Base-by-base conservation (phyloP, 1,284 basidiomycete species). In the Marasmius fiardii region DNA sequence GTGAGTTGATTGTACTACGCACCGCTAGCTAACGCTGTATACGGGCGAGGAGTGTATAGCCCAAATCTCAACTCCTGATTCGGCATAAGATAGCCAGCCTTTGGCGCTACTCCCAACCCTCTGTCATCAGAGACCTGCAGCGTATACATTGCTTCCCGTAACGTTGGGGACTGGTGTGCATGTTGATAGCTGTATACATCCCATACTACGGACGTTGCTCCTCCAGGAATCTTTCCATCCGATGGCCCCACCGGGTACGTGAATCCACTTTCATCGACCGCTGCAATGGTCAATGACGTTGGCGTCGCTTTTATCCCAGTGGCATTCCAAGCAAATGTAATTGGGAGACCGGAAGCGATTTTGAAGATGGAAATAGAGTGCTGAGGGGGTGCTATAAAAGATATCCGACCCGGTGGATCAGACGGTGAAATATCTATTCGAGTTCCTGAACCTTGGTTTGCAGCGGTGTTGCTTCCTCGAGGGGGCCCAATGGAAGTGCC, bases 271-370 rank as follows among this genome's bases (percentile, higher is more conserved):
- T 86, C 85, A 68, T 90, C 90, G 44, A 87, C 79, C 21, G 94
- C 95, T 48, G 84, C 81, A 59, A 96, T 77, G 10, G 95, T 96
- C 60, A 97, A 77, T 57, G 77, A 74, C 1, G 82, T 80, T 0
- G 93, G 93, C 0, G 79, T 81, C 35, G 79, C 80, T 59, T 85
- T 74, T 23, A 95, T 74, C 59, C 78, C 78, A 20, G 90, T 92
- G 63, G 92, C 82, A 69, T 93, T 95, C 94, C 94, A 97, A 16
- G 81, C 92, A 71, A 96, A 93, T 20, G 93, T 96, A 66, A 96
- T 81, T 56, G 77, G 77, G 65, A 92, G 81, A 47, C 78, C 77
- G 0, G 75, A 71, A 0, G 90, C 91, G 64, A 98, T 90, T 79
- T 97, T 96, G 79, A 88, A 96, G 74, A 83, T 97, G 5, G 91